phyloP scores from a whole-genome alignment of 768 basidiomycete species.

The Pholiota microspora region DNA sequence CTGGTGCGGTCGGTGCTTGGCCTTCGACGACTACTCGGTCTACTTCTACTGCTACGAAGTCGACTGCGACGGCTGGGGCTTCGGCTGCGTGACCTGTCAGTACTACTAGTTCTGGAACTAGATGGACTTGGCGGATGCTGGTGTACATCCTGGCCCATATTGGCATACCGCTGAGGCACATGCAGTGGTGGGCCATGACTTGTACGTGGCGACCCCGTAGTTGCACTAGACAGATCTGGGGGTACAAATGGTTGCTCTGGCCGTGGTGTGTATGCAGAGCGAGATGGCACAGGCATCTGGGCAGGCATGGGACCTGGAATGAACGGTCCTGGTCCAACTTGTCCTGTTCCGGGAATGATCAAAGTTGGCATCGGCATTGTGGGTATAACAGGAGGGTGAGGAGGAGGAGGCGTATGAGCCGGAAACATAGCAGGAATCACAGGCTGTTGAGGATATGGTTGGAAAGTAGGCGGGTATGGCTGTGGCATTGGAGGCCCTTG shows the following conservation, averaged over 20 bases:
- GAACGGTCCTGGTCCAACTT: conserved; percentile 14
- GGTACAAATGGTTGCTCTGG: conserved; percentile 25
- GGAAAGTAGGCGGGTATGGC: conserved; percentile 18
- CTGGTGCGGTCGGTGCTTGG: conserved; percentile 7
- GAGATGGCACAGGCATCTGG: conserved; percentile 6
- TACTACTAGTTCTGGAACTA: conserved; percentile 14
- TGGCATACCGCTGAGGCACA: background rate
- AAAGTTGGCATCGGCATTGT: conserved; percentile 9
- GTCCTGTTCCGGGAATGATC: conserved; percentile 7
- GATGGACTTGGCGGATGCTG: conserved; percentile 15
- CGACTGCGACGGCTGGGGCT: conserved; percentile 10
- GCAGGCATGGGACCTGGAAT: conserved; percentile 16
- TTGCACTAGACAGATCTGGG: conserved; percentile 6
- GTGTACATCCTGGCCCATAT: conserved; percentile 19
- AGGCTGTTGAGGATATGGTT: conserved; percentile 19
- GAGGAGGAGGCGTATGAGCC: conserved; percentile 16
- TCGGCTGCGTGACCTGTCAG: conserved; percentile 1
- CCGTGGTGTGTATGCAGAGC: background rate
- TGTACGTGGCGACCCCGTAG: conserved; percentile 16
- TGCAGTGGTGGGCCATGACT: conserved; percentile 5
- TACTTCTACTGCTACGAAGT: conserved; percentile 11
- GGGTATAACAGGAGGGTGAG: conserved; percentile 18
- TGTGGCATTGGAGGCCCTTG: conserved; percentile 17
- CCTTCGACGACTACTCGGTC: conserved; percentile 16
- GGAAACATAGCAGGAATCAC: conserved; percentile 41